Conservation (phyloP, 208 protist genomes). For the Balamuthia mandrillaris region DNA sequence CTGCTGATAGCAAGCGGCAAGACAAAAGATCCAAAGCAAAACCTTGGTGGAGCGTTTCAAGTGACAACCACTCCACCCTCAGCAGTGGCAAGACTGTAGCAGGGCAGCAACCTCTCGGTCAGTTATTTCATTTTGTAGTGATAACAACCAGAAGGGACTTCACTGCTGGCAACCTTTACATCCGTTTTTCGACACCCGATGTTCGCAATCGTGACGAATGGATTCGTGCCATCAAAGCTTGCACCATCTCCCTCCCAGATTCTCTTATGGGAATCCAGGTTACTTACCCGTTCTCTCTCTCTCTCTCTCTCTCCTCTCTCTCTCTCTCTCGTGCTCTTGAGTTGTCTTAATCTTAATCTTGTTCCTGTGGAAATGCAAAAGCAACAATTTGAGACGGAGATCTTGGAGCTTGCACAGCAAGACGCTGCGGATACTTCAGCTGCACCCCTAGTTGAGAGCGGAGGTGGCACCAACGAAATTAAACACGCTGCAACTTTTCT, state of each 20-base stretch:
- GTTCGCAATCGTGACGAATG: background rate
- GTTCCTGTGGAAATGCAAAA: slow-evolving; percentile 4
- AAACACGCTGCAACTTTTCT: background rate
- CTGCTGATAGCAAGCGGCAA: too few relatives aligned
- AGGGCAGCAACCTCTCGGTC: too few relatives aligned
- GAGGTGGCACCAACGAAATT: too few relatives aligned
- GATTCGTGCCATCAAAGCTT: background rate
- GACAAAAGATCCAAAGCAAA: too few relatives aligned
- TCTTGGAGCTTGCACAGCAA: too few relatives aligned
- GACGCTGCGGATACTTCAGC: too few relatives aligned
- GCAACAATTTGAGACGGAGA: background rate
- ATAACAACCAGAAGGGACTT: background rate
- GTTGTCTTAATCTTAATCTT: background rate
- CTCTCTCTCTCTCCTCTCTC: background rate
- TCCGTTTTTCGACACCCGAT: background rate
- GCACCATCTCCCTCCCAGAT: background rate
- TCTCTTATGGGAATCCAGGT: background rate
- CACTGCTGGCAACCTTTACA: background rate
- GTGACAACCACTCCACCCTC: too few relatives aligned
- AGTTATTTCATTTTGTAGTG: background rate
- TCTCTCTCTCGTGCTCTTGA: background rate
- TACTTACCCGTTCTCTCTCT: background rate
- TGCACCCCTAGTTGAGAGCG: background rate
- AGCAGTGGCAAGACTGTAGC: too few relatives aligned
- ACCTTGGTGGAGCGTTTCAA: too few relatives aligned